A percentile compares a stretch with the other conserved stretches of the same genome.
Conservation (phyloP, 2,329 filamentous ascomycete species). For the Rhynchosporium graminicola region DNA sequence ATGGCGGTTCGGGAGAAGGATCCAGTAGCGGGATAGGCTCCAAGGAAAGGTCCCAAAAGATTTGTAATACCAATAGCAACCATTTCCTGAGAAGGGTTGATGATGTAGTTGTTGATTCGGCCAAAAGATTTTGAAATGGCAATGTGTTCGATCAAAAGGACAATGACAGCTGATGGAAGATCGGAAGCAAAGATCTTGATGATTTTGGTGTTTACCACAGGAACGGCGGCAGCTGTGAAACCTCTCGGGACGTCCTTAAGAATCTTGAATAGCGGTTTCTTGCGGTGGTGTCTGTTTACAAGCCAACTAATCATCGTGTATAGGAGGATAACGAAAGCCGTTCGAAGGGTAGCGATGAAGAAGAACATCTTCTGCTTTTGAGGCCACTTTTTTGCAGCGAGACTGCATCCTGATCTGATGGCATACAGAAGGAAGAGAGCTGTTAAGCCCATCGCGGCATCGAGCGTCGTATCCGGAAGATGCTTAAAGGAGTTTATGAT, state of each 20-base stretch:
- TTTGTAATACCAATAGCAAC: slow-evolving; percentile 93
- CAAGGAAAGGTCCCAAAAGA: slow-evolving; percentile 86
- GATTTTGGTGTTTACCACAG: slow-evolving; percentile 65
- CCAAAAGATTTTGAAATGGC: slow-evolving; percentile 97
- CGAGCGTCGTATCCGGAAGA: slow-evolving; percentile 65
- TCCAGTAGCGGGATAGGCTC: slow-evolving; percentile 88
- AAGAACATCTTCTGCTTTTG: slow-evolving; percentile 74
- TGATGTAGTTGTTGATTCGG: slow-evolving; percentile 91
- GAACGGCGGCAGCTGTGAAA: slow-evolving; percentile 77
- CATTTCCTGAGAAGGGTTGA: slow-evolving; percentile 93
- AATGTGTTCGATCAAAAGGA: slow-evolving; percentile 96
- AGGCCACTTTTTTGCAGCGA: slow-evolving; percentile 68
- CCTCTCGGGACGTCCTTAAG: slow-evolving; percentile 79
- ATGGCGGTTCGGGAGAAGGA: slow-evolving; percentile 97
- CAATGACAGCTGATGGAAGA: slow-evolving; percentile 83
- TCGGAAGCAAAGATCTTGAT: slow-evolving; percentile 69
- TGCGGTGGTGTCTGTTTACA: slow-evolving; percentile 68
- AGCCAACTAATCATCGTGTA: slow-evolving; percentile 92
- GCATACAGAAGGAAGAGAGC: slow-evolving; percentile 76
- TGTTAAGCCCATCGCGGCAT: slow-evolving; percentile 86
- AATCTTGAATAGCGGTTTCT: slow-evolving; percentile 70
- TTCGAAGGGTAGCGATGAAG: slow-evolving; percentile 87
- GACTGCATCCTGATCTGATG: slow-evolving; percentile 67
- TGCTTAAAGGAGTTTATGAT: slow-evolving; percentile 80
- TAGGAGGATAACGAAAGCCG: slow-evolving; percentile 85